phyloP scores from a whole-genome alignment of 345 rosid species.

The Crucihimalaya himalaica region DNA sequence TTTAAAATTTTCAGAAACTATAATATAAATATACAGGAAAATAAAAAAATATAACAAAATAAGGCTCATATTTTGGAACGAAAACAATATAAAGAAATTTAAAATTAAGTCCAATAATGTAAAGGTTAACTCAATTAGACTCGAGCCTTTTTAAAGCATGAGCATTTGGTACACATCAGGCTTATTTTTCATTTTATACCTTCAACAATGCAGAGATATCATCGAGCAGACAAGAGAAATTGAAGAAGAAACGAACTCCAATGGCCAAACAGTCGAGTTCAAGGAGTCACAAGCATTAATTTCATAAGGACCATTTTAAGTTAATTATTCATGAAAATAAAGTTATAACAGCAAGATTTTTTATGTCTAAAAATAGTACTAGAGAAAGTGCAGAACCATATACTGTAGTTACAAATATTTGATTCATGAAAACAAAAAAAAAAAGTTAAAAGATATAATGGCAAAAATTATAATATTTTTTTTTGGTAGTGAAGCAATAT shows the following conservation, averaged over 20 bases:
- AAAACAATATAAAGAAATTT: not conserved
- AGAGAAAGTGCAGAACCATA: constrained; percentile 9
- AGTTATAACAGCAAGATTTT: not conserved
- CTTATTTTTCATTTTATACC: not conserved
- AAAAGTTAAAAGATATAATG: not conserved
- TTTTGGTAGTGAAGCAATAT: constrained; percentile 26
- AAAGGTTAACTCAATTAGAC: not conserved
- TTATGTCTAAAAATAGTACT: not conserved
- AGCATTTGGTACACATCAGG: not conserved
- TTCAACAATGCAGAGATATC: constrained; percentile 51
- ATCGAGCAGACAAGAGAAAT: not conserved
- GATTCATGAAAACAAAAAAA: not conserved
- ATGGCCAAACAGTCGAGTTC: constrained; percentile 43
- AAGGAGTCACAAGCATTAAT: constrained; percentile 50
- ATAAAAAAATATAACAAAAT: not conserved
- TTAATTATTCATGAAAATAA: not conserved
- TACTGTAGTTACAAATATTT: not conserved
- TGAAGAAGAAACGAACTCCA: not conserved
- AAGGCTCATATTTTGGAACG: not conserved
- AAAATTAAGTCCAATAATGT: not conserved
- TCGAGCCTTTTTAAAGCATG: not conserved
- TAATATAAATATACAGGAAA: not conserved
- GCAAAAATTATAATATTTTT: not conserved
- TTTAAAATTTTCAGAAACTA: not conserved
- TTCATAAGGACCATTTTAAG: not conserved